Evolutionary conservation across 1,139 yeast species (phyloP), one percentile per base, ranked within the genome.

Genomic region (Debaryomyces sp.): DNA sequence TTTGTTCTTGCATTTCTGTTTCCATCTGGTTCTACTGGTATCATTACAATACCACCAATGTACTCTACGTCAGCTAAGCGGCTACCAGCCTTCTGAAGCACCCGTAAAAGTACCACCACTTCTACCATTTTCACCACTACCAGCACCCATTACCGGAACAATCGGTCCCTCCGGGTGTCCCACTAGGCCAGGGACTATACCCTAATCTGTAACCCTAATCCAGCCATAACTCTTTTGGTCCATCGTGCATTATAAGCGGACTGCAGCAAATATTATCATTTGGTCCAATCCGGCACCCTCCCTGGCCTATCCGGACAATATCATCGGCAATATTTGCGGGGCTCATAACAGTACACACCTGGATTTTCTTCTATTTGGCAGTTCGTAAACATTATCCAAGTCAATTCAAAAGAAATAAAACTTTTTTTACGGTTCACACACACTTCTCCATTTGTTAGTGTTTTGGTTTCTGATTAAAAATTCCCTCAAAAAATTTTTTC

Each of bases 401-500:
- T 18, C 30, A 23, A 35, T 37, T 13, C 29, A 30, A 30, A 30
- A 41, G 43, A 30, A 41, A 41, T 30, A 41, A 41, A 41, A 39
- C 9, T 41, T 41, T 41, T 40, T 21, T 32, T 30, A 12, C 30
- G 35, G 43, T 21, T 13, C 7, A 12, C n/a, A 7, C 43, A 41
- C 43, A 29, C 10, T 24, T 6, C 43, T 29, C 22, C 26, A 30
- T 41, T 41, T 41, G 43, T 41, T 41, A 41, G 43, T 41, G 43
- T 41, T 41, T 41, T 41, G 43, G 37, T 41, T 41, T 39, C 42
- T 41, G 43, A 21, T 41, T 43, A 37, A 51, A 44, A 51, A 51
- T 49, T 51, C 52, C 54, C 54, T 49, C 52, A 49, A 48, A 38
- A 45, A 44, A 45, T 26, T 41, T 43, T 40, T 34, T 43, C 49